phyloP scores from a whole-genome alignment of 2,329 filamentous ascomycete species.

The Diaporthe humulicola region DNA sequence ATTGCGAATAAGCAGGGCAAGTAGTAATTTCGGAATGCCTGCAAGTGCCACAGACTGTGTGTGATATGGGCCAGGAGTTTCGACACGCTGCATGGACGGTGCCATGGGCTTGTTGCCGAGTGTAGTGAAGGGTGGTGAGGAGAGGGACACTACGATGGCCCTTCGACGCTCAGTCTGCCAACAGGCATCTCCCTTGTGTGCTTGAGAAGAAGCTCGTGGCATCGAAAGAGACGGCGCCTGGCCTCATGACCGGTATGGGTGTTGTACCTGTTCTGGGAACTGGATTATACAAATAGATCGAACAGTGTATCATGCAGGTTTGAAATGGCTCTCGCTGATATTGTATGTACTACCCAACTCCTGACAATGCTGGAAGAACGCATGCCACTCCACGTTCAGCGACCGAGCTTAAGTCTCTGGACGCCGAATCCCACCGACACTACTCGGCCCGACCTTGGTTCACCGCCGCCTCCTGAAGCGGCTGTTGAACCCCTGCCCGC shows the following conservation, averaged over 20 bases:
- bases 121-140: background rate
- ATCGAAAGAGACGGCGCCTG: no score
- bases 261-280: no score
- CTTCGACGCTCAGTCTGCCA: no score
- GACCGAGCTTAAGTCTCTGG: background rate
- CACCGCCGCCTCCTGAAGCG: conserved; percentile 67
- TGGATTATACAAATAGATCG: background rate
- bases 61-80: no score
- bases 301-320: background rate
- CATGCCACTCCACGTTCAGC: background rate
- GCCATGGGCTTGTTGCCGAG: background rate
- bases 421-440: background rate
- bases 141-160: no score
- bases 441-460: conserved; percentile 6
- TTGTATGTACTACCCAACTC: background rate
- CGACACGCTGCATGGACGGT: background rate
- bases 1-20: background rate
- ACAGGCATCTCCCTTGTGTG: background rate
- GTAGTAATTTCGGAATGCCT: no score
- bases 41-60: background rate
- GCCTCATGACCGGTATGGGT: background rate
- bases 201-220: background rate
- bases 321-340: background rate
- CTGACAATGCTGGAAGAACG: background rate
- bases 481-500: conserved; percentile 69